Evolutionary conservation across 2,329 filamentous ascomycete genomes (phyloP).

Genomic region (Pyricularia grisea): DNA sequence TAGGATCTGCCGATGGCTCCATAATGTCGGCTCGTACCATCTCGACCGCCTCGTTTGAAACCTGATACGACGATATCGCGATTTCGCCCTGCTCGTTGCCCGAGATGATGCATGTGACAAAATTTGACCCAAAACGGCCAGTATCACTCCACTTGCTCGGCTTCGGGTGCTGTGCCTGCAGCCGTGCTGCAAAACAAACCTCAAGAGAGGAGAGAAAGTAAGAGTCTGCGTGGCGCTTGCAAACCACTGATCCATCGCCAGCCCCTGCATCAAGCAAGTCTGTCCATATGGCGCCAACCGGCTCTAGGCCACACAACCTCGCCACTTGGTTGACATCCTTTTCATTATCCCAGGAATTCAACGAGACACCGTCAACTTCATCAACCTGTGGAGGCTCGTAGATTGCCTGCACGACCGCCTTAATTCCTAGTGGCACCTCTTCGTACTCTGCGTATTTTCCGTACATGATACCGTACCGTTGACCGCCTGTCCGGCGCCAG

Average conservation of each 20-base stretch:
- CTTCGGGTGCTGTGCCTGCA: conserved; percentile 83
- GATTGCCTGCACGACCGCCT: conserved; percentile 92
- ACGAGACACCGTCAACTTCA: conserved; percentile 78
- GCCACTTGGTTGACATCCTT: conserved; percentile 74
- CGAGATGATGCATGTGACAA: conserved; percentile 93
- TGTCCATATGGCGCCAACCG: conserved; percentile 89
- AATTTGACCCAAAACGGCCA: conserved; percentile 87
- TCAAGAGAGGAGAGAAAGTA: conserved; percentile 92
- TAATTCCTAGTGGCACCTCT: conserved; percentile 86
- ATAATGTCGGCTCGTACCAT: conserved; percentile 95
- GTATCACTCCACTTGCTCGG: conserved; percentile 96
- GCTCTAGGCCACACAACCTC: conserved; percentile 72
- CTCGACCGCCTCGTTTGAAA: conserved; percentile 89
- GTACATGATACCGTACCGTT: conserved; percentile 84
- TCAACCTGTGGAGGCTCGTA: conserved; percentile 91
- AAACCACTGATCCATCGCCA: conserved; percentile 78
- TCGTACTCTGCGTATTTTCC: conserved; percentile 85
- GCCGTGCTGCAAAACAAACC: conserved; percentile 76
- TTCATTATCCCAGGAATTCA: conserved; percentile 80
- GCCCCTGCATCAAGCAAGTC: conserved; percentile 76
- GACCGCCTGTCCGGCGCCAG: conserved; percentile 77
- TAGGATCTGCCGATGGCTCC: conserved; percentile 87
- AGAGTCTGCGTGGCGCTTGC: conserved; percentile 91
- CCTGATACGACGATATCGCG: conserved; percentile 83
- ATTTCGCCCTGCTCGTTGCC: conserved; percentile 87